Evolutionary conservation across 2,329 filamentous ascomycete species (phyloP), one percentile per base, ranked within the genome.

Genomic region (Mycosphaerelloides madeirae): DNA sequence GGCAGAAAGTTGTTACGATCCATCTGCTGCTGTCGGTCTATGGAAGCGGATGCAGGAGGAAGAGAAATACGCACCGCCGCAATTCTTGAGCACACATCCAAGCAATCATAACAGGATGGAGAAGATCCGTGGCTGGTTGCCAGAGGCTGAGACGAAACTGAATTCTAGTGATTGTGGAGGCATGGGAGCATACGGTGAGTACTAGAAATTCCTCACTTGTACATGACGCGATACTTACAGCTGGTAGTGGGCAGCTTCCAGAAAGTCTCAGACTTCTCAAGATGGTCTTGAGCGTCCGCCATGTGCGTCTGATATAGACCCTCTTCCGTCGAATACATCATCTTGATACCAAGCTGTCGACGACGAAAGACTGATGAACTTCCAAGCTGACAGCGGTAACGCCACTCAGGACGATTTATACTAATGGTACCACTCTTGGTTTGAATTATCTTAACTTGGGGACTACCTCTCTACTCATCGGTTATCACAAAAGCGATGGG

Each of bases 71-170:
- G 73, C 77, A 44, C 72, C 78, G 28, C 85, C 85, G 1, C 81
- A 89, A 65, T 83, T 86, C 69, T 66, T 88, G 56, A 85, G 79
- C 59, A 90, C 86, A 5, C 86, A 91, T 68, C 86, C 86, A 29
- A 83, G 82, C 68, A 81, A 82, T 54, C 72, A 78, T 44, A 79
- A 78, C 46, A 71, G 85, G 16, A 76, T 85, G 46, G 71, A 78
- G 56, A 81, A 81, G 64, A 85, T 88, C 41, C 62, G 69, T 43
- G 74, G 80, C 52, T 87, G 75, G 75, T 39, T 74, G 18, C 66
- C 67, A 0, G 58, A 72, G 43, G 71, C 71, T 3, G 49, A 64
- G 39, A 55, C 63, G 44, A 67, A 66, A 52, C 59, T 63, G 4
- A 61, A 67, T 36, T 38, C 50, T 5, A 57, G 57, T 25, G 54